These are phyloP conservation scores for Citrullus amarus DNA, from an alignment of 306 rosid genomes.

Conservation along the genomic window DNA sequence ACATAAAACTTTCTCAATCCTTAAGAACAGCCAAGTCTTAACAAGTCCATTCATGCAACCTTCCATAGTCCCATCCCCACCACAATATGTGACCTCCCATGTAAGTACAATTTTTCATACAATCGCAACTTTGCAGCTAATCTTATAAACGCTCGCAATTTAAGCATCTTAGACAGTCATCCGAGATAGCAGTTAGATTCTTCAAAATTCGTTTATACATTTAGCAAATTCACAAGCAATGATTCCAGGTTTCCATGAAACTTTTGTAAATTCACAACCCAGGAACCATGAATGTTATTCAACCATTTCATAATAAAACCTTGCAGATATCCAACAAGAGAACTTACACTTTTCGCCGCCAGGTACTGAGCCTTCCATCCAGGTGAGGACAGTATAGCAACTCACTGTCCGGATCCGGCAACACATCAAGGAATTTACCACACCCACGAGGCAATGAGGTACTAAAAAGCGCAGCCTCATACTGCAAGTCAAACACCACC, in stretches of 20 bases:
- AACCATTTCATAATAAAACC: background rate
- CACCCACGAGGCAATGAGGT: constrained; percentile 71
- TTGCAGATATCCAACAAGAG: background rate
- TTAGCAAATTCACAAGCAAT: background rate
- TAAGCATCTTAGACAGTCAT: background rate
- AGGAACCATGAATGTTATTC: background rate
- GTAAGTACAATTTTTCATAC: background rate
- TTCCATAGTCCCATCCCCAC: background rate
- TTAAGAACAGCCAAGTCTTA: background rate
- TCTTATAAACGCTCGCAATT: background rate
- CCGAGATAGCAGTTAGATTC: background rate
- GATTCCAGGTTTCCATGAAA: background rate
- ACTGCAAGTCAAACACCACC: constrained; percentile 81
- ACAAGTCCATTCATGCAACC: background rate
- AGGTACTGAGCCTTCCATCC: constrained; percentile 86
- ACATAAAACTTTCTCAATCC: background rate
- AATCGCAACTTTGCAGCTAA: background rate
- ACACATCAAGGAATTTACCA: constrained; percentile 77
- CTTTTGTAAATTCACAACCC: background rate
- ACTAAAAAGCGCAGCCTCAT: constrained; percentile 47
- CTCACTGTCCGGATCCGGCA: constrained; percentile 73
- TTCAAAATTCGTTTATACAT: background rate
- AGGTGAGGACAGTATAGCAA: constrained; percentile 75
- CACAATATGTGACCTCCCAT: background rate
- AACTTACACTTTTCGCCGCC: constrained; percentile 87